Conservation (phyloP, 106 monocot genomes). For the Allium cepa region DNA sequence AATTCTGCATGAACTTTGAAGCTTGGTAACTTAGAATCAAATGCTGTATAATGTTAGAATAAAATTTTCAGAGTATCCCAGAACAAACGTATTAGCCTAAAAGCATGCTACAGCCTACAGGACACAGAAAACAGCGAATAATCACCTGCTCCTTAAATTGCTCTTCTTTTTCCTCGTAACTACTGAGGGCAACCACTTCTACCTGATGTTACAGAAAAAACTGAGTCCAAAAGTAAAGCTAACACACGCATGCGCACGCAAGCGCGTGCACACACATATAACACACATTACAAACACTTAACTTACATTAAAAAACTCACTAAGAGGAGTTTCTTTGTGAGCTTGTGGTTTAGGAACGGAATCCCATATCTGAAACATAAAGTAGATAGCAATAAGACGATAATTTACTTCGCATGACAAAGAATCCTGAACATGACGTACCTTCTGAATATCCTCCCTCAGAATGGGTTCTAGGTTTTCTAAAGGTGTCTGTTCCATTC, state of each 20-base stretch:
- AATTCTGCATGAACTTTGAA: too few species aligned
- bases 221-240: not conserved
- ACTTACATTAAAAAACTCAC: constrained; percentile 97
- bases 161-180: constrained; percentile 95
- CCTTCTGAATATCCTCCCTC: constrained; percentile 98
- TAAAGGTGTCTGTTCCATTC: constrained; percentile 65
- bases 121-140: too few species aligned
- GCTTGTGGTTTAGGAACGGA: constrained; percentile 73
- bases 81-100: too few species aligned
- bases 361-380: constrained; percentile 78
- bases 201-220: constrained; percentile 29
- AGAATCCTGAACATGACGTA: constrained; percentile 6
- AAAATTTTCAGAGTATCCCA: too few species aligned
- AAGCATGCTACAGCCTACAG: too few species aligned
- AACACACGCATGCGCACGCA: not conserved
- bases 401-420: not conserved
- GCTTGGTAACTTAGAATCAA: too few species aligned
- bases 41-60: too few species aligned
- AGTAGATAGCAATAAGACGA: constrained; percentile 11
- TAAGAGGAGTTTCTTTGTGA: constrained; percentile 84
- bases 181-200: constrained; percentile 82
- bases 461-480: constrained; percentile 88
- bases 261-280: too few species aligned
- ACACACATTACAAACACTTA: not conserved
- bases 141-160: constrained; percentile 87